phyloP scores from a whole-genome alignment of 2,329 filamentous ascomycete genomes.

The Colletotrichum horii region DNA sequence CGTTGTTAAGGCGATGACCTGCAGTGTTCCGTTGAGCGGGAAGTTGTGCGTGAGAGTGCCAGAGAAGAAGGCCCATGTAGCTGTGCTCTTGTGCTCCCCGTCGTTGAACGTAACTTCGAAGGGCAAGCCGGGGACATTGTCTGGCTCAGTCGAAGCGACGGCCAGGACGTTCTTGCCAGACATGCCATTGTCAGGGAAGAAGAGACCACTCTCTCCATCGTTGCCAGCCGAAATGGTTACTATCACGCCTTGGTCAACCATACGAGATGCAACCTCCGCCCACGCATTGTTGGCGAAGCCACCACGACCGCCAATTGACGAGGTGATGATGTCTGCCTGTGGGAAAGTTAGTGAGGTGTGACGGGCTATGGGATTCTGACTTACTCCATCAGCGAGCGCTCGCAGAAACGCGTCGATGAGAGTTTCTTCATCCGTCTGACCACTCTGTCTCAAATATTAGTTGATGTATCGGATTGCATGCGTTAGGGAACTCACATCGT shows the following conservation, averaged over 20 bases:
- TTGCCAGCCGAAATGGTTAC: slow-evolving; percentile 48
- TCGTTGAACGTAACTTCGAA: slow-evolving; percentile 7
- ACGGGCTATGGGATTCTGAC: fast-evolving
- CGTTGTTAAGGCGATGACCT: slow-evolving; percentile 28
- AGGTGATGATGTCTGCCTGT: slow-evolving; percentile 37
- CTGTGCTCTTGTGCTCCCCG: not conserved
- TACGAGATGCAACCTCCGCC: slow-evolving; percentile 42
- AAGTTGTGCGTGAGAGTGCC: not conserved
- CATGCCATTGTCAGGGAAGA: slow-evolving; percentile 42
- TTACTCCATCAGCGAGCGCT: slow-evolving; percentile 32
- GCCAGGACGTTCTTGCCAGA: slow-evolving; percentile 45
- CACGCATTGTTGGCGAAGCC: slow-evolving; percentile 29
- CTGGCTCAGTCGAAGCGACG: slow-evolving; percentile 43
- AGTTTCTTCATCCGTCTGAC: slow-evolving; percentile 29
- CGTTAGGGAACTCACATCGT: not conserved
- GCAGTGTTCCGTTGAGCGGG: slow-evolving; percentile 18
- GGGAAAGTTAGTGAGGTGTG: not conserved
- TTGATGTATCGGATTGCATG: not conserved
- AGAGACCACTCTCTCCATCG: slow-evolving; percentile 42
- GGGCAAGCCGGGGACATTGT: slow-evolving; percentile 7
- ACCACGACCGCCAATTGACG: slow-evolving; percentile 34
- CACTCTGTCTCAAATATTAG: not conserved
- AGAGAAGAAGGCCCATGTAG: slow-evolving; percentile 11
- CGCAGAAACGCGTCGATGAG: slow-evolving; percentile 34
- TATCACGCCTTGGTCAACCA: slow-evolving; percentile 43